Conservation (phyloP, 768 basidiomycete genomes). For the Kwoniella europaea region DNA sequence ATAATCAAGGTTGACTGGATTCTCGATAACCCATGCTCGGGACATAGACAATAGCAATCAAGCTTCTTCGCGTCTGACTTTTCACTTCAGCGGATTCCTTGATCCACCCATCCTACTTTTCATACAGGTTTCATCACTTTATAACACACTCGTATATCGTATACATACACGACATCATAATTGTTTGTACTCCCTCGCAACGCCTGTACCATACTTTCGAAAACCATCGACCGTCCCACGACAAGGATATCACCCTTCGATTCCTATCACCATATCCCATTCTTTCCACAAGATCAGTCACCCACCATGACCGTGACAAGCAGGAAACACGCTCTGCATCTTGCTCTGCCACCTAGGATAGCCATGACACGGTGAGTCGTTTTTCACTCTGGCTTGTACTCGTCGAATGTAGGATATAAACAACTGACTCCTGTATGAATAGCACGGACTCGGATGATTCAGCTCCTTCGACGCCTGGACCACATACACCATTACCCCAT, state of each 20-base stretch:
- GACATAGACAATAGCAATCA: background rate
- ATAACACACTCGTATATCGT: background rate
- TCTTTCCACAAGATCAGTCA: constrained; percentile 1
- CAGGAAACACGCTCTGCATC: constrained; percentile 23
- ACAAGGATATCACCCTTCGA: background rate
- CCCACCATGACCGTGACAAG: constrained; percentile 12
- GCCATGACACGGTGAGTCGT: constrained; percentile 25
- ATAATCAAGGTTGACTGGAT: no score
- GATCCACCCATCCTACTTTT: background rate
- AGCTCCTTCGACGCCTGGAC: constrained; percentile 32
- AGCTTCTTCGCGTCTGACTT: background rate
- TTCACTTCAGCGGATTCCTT: background rate
- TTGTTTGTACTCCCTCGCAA: no score
- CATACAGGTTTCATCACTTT: background rate
- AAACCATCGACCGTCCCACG: background rate
- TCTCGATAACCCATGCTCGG: background rate
- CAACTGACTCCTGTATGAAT: background rate
- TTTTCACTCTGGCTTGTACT: background rate
- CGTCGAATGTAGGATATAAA: no score
- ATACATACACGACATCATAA: background rate
- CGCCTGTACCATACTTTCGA: no score
- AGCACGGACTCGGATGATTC: constrained; percentile 31
- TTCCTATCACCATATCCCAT: background rate
- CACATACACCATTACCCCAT: constrained; percentile 46
- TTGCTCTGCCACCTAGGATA: constrained; percentile 30